phyloP scores from a whole-genome alignment of 257 asterid genomes.

The Prunella vulgaris region DNA sequence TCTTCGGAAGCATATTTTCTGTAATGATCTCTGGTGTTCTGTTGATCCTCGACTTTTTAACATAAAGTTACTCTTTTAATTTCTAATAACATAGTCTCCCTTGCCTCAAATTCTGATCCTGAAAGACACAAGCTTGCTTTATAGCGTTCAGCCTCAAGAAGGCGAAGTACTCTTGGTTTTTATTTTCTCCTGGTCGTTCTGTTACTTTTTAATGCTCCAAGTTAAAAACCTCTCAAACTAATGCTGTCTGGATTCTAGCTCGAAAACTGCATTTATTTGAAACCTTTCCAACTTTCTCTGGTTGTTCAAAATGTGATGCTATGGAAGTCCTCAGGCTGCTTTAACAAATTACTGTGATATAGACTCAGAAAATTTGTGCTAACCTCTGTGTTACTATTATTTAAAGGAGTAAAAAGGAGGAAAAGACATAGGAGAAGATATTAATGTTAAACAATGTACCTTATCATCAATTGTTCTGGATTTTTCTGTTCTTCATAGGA shows the following conservation, averaged over 20 bases:
- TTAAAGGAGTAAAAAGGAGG: conserved; percentile 7
- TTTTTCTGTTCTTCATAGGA: conserved; percentile 47
- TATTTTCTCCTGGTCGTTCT: neutral
- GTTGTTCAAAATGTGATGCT: neutral
- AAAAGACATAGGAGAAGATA: neutral
- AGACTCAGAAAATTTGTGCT: neutral
- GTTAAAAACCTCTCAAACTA: neutral
- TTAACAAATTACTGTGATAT: neutral
- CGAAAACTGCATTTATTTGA: neutral
- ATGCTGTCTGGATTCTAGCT: conserved; percentile 1
- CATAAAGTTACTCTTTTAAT: neutral
- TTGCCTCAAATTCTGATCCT: conserved; percentile 6
- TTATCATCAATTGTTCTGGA: conserved; percentile 7
- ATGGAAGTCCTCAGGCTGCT: neutral
- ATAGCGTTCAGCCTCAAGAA: neutral
- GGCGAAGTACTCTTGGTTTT: neutral
- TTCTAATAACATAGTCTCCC: neutral
- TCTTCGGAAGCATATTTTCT: neutral
- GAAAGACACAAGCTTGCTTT: neutral
- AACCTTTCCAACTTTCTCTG: neutral
- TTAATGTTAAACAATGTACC: conserved; percentile 9
- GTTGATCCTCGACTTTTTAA: conserved; percentile 2
- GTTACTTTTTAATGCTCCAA: neutral
- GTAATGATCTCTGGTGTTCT: neutral
- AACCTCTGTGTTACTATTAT: neutral